Evolutionary conservation across 805 yeast species (phyloP), one percentile per base, ranked within the genome.

Genomic region (Yamadazyma takamatsuzukensis): DNA sequence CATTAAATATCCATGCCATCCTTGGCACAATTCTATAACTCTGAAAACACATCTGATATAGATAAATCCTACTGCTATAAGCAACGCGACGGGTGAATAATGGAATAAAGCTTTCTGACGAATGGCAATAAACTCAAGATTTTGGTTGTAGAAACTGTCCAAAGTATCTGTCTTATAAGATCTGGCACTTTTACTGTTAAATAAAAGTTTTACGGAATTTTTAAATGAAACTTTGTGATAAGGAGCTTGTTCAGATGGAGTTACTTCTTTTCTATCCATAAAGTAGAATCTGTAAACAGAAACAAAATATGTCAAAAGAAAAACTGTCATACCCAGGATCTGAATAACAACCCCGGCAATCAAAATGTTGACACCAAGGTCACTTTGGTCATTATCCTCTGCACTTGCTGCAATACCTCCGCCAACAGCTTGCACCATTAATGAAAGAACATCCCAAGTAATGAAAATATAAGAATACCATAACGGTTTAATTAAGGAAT

Each of bases 391-490:
- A 11, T 37, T 34, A 10, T 46, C 32, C 15, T 56, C 46, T 1
- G 65, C 64, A 15, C 41, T 35, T 9, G 64, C 48, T 5, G 63
- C 59, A 14, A 59, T 45, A 19, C 65, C 72, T n/a, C 69, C 69
- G 5, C 67, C 70, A 15, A 49, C 53, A 5, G 66, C 68, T 43
- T 65, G 72, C 19, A 65, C 46, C 14, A 64, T 18, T 13, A 65
- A 48, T 2, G 69, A 60, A 3, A 63, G 21, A 5, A 64, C 59
- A 37, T 65, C 72, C 15, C 51, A 37, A 5, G 60, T 49, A 32
- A 65, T 61, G 39, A 65, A 65, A 17, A 64, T 50, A 47, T 65
- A 65, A 1, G 70, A 56, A 37, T 65, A 65, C 68, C 68, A 63
- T 55, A 64, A 53, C 4, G 72, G 72, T 36, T 56, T 59, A 37